These are phyloP conservation scores for Fusarium sulawesiense DNA, from an alignment of 2,329 filamentous ascomycete species.

Conservation along the genomic window DNA sequence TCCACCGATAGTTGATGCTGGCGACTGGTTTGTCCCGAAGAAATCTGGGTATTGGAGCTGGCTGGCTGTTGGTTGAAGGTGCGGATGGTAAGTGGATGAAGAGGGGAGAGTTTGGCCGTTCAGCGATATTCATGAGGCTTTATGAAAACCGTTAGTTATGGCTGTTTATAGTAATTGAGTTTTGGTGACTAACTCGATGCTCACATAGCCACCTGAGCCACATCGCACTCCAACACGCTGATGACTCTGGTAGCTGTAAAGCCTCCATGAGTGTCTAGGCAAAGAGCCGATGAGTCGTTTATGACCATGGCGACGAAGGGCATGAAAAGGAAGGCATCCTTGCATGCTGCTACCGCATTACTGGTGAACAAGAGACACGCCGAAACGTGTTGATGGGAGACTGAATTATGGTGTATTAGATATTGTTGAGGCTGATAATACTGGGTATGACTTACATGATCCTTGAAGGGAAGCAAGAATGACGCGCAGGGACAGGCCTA, in stretches of 20 bases:
- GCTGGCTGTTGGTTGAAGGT: conserved; percentile 47
- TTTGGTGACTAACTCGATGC: conserved; percentile 62
- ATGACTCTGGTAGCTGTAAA: conserved; percentile 41
- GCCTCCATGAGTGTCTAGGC: conserved; percentile 8
- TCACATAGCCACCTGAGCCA: conserved; percentile 62
- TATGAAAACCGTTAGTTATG: conserved; percentile 32
- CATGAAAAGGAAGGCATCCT: conserved; percentile 35
- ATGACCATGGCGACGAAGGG: conserved; percentile 28
- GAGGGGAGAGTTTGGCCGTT: conserved; percentile 57
- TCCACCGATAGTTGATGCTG: conserved; percentile 71
- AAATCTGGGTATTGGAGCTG: conserved; percentile 54
- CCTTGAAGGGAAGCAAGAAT: not conserved
- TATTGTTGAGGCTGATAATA: not conserved
- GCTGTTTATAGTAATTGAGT: not conserved
- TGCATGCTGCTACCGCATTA: conserved; percentile 41
- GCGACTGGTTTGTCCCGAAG: conserved; percentile 59
- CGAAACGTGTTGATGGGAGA: not conserved
- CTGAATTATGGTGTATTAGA: not conserved
- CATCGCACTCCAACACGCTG: conserved; percentile 60
- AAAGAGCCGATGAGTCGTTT: conserved; percentile 7
- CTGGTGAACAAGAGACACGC: not conserved
- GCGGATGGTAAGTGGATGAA: conserved; percentile 67
- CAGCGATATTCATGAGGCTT: conserved; percentile 62
- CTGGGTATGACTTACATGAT: conserved; percentile 15
- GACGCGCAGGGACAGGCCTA: not conserved